phyloP scores from a whole-genome alignment of 345 rosid species.

The Combretum micranthum region DNA sequence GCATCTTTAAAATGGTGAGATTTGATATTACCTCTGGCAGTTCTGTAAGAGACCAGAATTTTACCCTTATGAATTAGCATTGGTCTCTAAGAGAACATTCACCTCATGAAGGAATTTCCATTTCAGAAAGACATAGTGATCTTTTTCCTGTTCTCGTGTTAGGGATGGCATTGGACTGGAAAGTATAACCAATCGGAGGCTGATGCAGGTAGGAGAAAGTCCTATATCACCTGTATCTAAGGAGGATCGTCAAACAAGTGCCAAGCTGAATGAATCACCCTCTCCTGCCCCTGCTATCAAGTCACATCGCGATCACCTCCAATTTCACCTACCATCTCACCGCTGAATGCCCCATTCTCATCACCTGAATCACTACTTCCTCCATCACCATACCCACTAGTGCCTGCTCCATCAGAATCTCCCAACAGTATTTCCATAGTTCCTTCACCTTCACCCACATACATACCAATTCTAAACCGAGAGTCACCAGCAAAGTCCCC shows the following conservation, averaged over 20 bases:
- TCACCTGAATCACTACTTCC: slow-evolving; percentile 21
- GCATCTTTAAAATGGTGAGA: slow-evolving; percentile 21
- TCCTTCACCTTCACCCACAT: slow-evolving; percentile 30
- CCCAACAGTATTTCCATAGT: slow-evolving; percentile 17
- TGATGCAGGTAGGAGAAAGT: slow-evolving; percentile 23
- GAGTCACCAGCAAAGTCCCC: slow-evolving; percentile 15
- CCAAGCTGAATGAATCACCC: slow-evolving; percentile 8
- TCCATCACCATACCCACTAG: slow-evolving; percentile 26
- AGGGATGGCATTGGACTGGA: slow-evolving; percentile 26
- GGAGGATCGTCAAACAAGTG: slow-evolving; percentile 1
- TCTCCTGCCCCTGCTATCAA: slow-evolving; percentile 9
- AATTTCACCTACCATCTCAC: slow-evolving; percentile 4
- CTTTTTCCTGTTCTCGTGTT: neutral
- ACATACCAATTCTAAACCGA: slow-evolving; percentile 20
- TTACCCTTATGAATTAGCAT: neutral
- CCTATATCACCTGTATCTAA: slow-evolving; percentile 10
- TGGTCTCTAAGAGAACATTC: neutral
- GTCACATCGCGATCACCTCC: slow-evolving; percentile 23
- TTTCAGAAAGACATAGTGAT: slow-evolving; percentile 7
- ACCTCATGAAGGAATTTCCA: neutral
- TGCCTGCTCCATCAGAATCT: slow-evolving; percentile 22
- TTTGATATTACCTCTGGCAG: no score
- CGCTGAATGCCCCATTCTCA: slow-evolving; percentile 8
- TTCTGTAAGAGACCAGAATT: no score
- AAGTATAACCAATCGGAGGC: slow-evolving; percentile 28